These are phyloP conservation scores for Cucurbita ficifolia DNA, from an alignment of 306 rosid genomes.

Conservation along the genomic window DNA sequence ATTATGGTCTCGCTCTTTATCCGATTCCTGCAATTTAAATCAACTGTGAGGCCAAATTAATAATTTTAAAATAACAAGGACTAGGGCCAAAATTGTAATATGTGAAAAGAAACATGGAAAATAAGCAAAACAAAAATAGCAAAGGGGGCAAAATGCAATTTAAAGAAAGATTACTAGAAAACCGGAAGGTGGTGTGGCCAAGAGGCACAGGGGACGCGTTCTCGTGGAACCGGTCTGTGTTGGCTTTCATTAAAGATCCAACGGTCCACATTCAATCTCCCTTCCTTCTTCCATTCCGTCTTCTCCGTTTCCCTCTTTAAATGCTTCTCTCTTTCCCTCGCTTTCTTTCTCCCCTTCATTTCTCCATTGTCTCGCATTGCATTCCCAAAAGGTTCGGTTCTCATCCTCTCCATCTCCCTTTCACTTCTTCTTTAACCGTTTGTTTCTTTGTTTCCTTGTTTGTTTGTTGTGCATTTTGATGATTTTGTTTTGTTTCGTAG, in stretches of 20 bases:
- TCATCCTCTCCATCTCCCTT: not conserved
- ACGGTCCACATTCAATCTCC: slow-evolving; percentile 30
- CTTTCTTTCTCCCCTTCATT: not conserved
- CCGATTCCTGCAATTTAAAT: too few relatives aligned
- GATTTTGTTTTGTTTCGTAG: not conserved
- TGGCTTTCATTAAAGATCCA: slow-evolving; percentile 13
- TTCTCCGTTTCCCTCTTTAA: slow-evolving; percentile 5
- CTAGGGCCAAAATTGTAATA: too few relatives aligned
- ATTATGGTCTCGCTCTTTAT: too few relatives aligned
- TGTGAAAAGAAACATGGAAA: too few relatives aligned
- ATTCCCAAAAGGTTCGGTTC: slow-evolving; percentile 8
- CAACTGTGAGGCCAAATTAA: too few relatives aligned
- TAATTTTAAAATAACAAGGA: too few relatives aligned
- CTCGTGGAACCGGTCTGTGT: slow-evolving; percentile 11
- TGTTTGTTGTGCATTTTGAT: not conserved
- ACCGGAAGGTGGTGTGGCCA: slow-evolving; percentile 4
- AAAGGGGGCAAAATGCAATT: not conserved
- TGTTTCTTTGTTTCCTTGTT: not conserved
- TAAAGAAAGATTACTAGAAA: slow-evolving; percentile 6
- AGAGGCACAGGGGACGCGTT: slow-evolving; percentile 14
- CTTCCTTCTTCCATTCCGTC: slow-evolving; percentile 6
- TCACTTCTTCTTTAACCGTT: not conserved
- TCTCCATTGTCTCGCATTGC: not conserved
- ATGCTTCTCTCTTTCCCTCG: slow-evolving; percentile 2
- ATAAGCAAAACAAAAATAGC: not conserved